These are phyloP conservation scores for Claviceps paspali DNA, from an alignment of 2,329 filamentous ascomycete genomes.

Conservation along the genomic window DNA sequence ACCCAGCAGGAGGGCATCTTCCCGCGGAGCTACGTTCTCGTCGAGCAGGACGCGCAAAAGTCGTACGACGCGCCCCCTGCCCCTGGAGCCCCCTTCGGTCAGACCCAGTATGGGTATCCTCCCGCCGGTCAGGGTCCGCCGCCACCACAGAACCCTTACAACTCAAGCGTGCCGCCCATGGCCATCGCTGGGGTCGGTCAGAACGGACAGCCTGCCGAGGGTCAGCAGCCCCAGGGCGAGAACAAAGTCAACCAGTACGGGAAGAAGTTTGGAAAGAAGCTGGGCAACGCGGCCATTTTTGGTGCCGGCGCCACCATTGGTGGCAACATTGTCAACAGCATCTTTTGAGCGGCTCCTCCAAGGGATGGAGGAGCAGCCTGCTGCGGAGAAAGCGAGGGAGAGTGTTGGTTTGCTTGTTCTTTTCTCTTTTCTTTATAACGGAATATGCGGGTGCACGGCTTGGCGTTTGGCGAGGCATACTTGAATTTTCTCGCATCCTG, in stretches of 20 bases:
- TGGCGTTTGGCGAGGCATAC: no score
- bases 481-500: no score
- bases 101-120: conserved; percentile 16
- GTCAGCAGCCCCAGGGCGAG: conserved; percentile 28
- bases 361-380: no score
- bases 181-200: conserved; percentile 47
- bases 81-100: conserved; percentile 22
- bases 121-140: conserved; percentile 22
- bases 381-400: no score
- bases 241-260: conserved; percentile 57
- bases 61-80: conserved; percentile 9
- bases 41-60: conserved; percentile 45
- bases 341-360: conserved; percentile 54
- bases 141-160: conserved; percentile 45
- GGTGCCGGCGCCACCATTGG: conserved; percentile 87
- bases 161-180: conserved; percentile 57
- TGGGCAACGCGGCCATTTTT: conserved; percentile 68
- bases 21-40: conserved; percentile 75
- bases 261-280: conserved; percentile 94
- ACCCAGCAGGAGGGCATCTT: conserved; percentile 85
- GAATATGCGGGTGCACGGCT: no score
- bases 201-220: conserved; percentile 12
- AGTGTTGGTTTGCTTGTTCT: no score
- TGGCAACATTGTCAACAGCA: conserved; percentile 77
- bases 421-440: no score